phyloP scores from a whole-genome alignment of 306 rosid species.

The Cyamopsis tetragonoloba region DNA sequence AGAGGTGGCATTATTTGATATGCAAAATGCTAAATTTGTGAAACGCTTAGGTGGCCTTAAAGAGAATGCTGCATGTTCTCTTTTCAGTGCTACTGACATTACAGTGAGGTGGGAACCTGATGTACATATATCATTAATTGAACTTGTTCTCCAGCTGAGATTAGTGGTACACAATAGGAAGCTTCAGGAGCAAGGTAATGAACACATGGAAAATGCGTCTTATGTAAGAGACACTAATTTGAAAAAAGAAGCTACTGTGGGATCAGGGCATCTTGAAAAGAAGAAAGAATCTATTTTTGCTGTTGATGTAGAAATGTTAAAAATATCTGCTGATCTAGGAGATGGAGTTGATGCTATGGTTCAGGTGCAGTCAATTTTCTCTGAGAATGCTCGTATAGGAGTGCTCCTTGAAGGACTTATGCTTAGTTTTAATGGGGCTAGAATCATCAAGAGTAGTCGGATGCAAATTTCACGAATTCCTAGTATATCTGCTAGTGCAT shows the following conservation, averaged over 20 bases:
- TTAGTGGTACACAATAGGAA: constrained; percentile 55
- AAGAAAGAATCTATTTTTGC: constrained; percentile 76
- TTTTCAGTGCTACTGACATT: constrained; percentile 88
- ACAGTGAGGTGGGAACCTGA: constrained; percentile 91
- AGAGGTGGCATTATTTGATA: constrained; percentile 60
- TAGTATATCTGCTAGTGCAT: constrained; percentile 44
- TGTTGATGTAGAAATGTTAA: constrained; percentile 81
- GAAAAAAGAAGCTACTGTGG: constrained; percentile 46
- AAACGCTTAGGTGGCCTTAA: constrained; percentile 71
- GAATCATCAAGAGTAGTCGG: constrained; percentile 76
- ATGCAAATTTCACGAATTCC: constrained; percentile 95
- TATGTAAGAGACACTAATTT: constrained; percentile 33
- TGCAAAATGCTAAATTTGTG: constrained; percentile 80
- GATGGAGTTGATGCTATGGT: constrained; percentile 88
- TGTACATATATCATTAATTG: constrained; percentile 67
- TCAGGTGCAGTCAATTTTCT: constrained; percentile 88
- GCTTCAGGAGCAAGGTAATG: constrained; percentile 52
- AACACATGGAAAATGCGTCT: constrained; percentile 33
- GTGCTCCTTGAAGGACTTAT: constrained; percentile 86
- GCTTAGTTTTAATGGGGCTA: constrained; percentile 61
- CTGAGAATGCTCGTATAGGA: constrained; percentile 95
- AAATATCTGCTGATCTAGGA: constrained; percentile 76
- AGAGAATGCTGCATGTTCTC: constrained; percentile 71
- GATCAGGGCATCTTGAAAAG: constrained; percentile 53
- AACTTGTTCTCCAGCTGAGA: constrained; percentile 71